phyloP scores from a whole-genome alignment of 345 rosid species.

The thale cress (Arabidopsis thaliana) region DNA sequence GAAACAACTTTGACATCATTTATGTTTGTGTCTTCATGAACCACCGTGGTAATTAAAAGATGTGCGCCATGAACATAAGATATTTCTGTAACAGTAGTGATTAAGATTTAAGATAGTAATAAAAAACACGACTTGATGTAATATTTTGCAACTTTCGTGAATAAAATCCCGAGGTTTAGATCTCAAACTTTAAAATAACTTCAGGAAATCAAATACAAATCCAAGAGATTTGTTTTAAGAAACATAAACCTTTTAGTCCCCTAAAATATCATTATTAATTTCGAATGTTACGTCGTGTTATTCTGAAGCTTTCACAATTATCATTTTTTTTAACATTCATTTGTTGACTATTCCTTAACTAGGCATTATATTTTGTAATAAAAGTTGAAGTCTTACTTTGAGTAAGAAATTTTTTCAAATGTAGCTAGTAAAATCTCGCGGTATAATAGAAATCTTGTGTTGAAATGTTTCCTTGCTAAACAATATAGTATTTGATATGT shows the following conservation, averaged over 20 bases:
- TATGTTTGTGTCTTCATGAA: constrained; percentile 5
- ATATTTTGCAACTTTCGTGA: constrained; percentile 2
- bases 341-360: constrained; percentile 7
- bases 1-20: background rate
- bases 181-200: background rate
- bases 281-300: constrained; percentile 1
- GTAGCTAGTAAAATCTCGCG: constrained; percentile 31
- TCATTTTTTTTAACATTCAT: background rate
- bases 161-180: constrained; percentile 6
- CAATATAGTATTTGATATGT: constrained; percentile 25
- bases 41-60: constrained; percentile 13
- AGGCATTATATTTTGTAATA: background rate
- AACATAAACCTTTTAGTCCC: background rate
- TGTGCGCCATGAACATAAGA: background rate
- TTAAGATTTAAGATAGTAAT: background rate
- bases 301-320: background rate
- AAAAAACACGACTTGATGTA: background rate
- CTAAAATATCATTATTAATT: background rate
- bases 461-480: constrained; percentile 10
- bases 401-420: background rate
- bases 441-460: constrained; percentile 24
- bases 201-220: constrained; percentile 18
- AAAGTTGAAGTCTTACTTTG: constrained; percentile 19
- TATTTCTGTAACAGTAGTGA: background rate
- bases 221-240: constrained; percentile 2